Evolutionary conservation across 2,329 filamentous ascomycete genomes (phyloP).

Genomic region (Exophiala lecanii-corni): DNA sequence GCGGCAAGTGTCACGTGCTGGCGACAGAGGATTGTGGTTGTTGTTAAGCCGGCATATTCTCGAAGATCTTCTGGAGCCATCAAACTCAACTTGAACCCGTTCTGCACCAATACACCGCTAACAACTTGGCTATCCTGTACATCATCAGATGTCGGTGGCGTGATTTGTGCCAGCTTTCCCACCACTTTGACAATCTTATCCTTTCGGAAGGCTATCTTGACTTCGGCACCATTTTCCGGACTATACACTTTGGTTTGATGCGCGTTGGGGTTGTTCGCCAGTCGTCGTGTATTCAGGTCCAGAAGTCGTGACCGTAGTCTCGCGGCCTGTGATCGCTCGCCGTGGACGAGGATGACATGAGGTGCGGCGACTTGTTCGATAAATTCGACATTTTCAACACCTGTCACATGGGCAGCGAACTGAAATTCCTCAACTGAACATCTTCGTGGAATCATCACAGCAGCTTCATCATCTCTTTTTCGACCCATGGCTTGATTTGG

Average conservation of each 20-base stretch:
- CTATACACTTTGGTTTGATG: conserved; percentile 88
- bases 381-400: conserved; percentile 91
- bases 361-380: conserved; percentile 90
- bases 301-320: conserved; percentile 90
- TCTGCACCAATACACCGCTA: conserved; percentile 89
- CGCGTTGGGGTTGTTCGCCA: conserved; percentile 54
- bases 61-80: conserved; percentile 96
- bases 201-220: conserved; percentile 89
- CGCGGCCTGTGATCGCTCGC: conserved; percentile 98
- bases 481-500: conserved; percentile 52
- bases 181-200: conserved; percentile 97
- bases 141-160: conserved; percentile 56
- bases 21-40: conserved; percentile 87
- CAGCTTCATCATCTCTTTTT: conserved; percentile 63
- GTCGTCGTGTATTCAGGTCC: conserved; percentile 66
- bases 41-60: conserved; percentile 95
- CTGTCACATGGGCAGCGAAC: conserved; percentile 95
- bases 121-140: conserved; percentile 58
- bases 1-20: conserved; percentile 84
- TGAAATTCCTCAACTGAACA: conserved; percentile 93
- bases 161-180: conserved; percentile 79
- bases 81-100: conserved; percentile 92
- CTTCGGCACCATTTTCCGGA: conserved; percentile 89
- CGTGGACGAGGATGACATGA: conserved; percentile 94
- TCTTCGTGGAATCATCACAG: conserved; percentile 83